Percentiles rank a stretch among this genome's conserved stretches.
Conservation (phyloP, 1,139 yeast genomes). For the Lodderomyces theae region DNA sequence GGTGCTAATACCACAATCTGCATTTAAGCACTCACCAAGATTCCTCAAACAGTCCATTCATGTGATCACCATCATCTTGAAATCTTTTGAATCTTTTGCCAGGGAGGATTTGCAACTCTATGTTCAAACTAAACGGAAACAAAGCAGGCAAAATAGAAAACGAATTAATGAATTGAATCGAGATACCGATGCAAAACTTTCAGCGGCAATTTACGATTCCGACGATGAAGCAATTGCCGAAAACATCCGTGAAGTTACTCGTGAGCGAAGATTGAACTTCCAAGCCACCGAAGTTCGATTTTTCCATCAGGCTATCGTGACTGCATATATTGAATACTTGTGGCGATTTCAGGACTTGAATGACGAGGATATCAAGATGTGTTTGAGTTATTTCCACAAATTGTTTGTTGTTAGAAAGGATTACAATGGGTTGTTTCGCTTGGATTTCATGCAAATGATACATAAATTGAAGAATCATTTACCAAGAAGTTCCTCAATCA, state of each 20-base stretch:
- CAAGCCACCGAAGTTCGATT: constrained; percentile 37
- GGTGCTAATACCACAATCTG: constrained; percentile 60
- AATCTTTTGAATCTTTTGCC: constrained; percentile 65
- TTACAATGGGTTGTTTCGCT: constrained; percentile 60
- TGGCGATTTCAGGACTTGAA: constrained; percentile 60
- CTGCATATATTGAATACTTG: constrained; percentile 52
- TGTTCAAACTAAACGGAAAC: constrained; percentile 47
- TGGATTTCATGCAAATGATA: constrained; percentile 63
- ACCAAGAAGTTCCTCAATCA: constrained; percentile 36
- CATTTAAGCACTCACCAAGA: constrained; percentile 62
- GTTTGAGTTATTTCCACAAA: constrained; percentile 69
- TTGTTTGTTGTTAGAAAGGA: constrained; percentile 62
- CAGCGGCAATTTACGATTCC: constrained; percentile 40
- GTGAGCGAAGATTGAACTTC: constrained; percentile 54
- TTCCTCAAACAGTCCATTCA: constrained; percentile 64
- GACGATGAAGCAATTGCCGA: constrained; percentile 40
- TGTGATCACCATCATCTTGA: constrained; percentile 63
- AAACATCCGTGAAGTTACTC: constrained; percentile 35
- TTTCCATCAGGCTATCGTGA: constrained; percentile 42
- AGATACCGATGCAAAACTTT: constrained; percentile 25
- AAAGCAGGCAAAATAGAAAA: constrained; percentile 22
- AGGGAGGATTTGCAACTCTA: constrained; percentile 59
- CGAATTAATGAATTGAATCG: constrained; percentile 27
- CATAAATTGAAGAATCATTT: constrained; percentile 31
- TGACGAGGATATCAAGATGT: constrained; percentile 58